Evolutionary conservation across 768 basidiomycete genomes (phyloP), one percentile per base, ranked within the genome.

Genomic region (Podaxis sp.): DNA sequence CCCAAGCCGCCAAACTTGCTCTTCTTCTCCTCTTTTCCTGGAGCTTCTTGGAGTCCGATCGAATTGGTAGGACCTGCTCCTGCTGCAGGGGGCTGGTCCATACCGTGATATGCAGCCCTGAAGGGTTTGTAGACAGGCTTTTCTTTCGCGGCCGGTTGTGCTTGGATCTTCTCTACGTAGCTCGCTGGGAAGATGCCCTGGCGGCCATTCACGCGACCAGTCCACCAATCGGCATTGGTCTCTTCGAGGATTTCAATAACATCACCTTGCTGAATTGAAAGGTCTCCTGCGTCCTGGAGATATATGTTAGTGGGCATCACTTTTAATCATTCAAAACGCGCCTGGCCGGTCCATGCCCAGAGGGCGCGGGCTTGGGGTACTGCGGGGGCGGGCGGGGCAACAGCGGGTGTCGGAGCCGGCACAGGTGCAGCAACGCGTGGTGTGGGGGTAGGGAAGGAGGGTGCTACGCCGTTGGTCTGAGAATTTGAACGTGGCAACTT

Each of bases 221-320:
- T 84, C 93, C 92, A 96, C 94, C 94, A 95, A 72, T 95, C 94
- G 2, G 79, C 79, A 62, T 95, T 93, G 50, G 86, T 89, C 71
- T 95, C 91, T 62, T 88, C 84, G 46, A 91, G 72, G 62, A 96
- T 81, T 62, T 92, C 90, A 63, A 96, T 83, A 50, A 86, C 78
- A 69, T 95, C 94, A 3, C 92, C 94, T 0, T 82, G 73, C 28
- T 77, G 72, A 80, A 96, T 95, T 0, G 87, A 84, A 7, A 96
- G 79, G 71, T 96, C 94, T n/a, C 88, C 85, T 12, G 82, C 78
- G 67, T 93, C 90, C 90, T 94, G 69, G 11, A 58, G 58, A 44
- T 30, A 40, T 8, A 41, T 44, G 44, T 40, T 33, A 60, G 37
- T 40, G 4, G 12, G 4, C 1, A 36, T 60, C 41, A 63, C 22